These are phyloP conservation scores for Saccharomyces eubayanus DNA, from an alignment of 805 yeast species.

Conservation along the genomic window DNA sequence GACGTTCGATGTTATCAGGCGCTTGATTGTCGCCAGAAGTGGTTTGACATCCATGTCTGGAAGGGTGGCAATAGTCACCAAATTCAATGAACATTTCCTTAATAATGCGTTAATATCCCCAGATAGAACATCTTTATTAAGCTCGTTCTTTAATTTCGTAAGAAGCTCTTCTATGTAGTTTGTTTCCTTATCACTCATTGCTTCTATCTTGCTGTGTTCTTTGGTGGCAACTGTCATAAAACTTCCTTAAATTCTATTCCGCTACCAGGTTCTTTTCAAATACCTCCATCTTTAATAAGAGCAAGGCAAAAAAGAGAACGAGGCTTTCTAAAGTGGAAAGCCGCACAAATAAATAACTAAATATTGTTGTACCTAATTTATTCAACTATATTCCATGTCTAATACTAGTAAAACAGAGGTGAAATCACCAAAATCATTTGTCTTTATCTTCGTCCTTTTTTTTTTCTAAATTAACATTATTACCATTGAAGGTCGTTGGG, in stretches of 20 bases:
- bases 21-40: slow-evolving; percentile 15
- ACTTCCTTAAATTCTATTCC: not conserved
- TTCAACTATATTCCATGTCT: not conserved
- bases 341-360: not conserved
- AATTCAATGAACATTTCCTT: slow-evolving; percentile 14
- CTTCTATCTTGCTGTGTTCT: not conserved
- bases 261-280: not conserved
- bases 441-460: slow-evolving; percentile 32
- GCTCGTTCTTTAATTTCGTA: not conserved
- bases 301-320: not conserved
- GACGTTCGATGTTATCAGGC: slow-evolving; percentile 5
- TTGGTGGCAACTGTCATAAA: not conserved
- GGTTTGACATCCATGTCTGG: slow-evolving; percentile 8
- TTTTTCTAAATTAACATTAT: slow-evolving; percentile 41
- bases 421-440: not conserved
- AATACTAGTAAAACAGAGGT: not conserved
- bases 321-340: not conserved
- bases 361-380: not conserved
- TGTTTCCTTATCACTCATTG: not conserved
- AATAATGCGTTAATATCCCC: slow-evolving; percentile 10
- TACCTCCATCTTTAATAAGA: not conserved
- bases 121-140: slow-evolving; percentile 5
- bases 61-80: slow-evolving; percentile 10
- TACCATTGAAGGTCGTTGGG: slow-evolving; percentile 49
- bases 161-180: not conserved